These are phyloP conservation scores for Phytopythium mirpurense DNA, from an alignment of 352 stramenopile genomes.

Conservation along the genomic window DNA sequence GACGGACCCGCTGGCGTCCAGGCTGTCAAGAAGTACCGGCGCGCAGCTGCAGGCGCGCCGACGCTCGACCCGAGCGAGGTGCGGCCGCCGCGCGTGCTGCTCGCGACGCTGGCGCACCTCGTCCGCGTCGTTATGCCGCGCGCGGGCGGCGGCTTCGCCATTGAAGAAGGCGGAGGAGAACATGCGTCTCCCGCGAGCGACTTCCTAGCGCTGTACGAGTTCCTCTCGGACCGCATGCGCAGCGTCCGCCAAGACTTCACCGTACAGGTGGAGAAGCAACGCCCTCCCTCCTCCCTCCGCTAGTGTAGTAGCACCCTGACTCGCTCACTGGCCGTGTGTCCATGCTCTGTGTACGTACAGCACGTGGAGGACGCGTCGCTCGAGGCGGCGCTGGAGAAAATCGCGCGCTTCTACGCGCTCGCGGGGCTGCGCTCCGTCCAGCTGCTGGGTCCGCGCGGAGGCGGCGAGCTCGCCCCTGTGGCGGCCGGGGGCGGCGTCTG, in stretches of 20 bases:
- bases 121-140: conserved; percentile 32
- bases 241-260: conserved; percentile 72
- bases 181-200: conserved; percentile 8
- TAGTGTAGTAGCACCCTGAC: neutral
- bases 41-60: conserved; percentile 35
- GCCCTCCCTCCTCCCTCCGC: neutral
- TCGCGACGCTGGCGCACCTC: conserved; percentile 36
- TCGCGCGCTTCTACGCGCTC: conserved; percentile 54
- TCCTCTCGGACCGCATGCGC: conserved; percentile 61
- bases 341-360: too few species aligned
- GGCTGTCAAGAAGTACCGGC: conserved; percentile 52
- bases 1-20: conserved; percentile 6
- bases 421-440: conserved; percentile 30
- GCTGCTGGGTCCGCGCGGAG: conserved; percentile 14
- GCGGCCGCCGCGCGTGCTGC: conserved; percentile 29
- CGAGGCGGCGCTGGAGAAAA: conserved; percentile 38
- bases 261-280: conserved; percentile 47
- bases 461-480: conserved; percentile 3
- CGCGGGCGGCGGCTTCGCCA: conserved; percentile 26
- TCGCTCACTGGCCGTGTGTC: too few species aligned
- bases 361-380: conserved; percentile 27
- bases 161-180: conserved; percentile 4
- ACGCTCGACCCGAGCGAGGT: conserved; percentile 20
- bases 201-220: conserved; percentile 68
- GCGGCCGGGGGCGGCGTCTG: conserved; percentile 15